Evolutionary conservation across 129 eudicot species (phyloP).

Genomic region (Helianthus tuberosus): DNA sequence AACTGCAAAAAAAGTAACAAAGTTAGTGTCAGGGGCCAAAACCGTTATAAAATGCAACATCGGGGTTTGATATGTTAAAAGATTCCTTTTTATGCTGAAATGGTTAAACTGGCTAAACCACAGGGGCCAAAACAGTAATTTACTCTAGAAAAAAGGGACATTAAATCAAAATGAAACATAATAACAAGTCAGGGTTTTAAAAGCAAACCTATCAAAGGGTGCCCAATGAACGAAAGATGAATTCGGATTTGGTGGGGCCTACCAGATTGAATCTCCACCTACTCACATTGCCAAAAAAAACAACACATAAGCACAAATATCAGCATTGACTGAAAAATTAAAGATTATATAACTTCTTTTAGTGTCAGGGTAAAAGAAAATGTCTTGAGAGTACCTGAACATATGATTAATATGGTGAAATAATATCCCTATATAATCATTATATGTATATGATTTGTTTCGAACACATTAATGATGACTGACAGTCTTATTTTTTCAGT

Average conservation of each 20-base stretch:
- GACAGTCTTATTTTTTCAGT: neutral
- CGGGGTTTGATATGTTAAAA: no score
- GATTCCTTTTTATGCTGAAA: no score
- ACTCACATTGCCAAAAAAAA: conserved; percentile 25
- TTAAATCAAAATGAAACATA: neutral
- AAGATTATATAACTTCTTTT: neutral
- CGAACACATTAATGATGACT: neutral
- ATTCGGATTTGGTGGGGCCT: conserved; percentile 98
- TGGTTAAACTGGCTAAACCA: no score
- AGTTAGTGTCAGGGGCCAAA: no score
- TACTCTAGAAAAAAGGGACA: neutral
- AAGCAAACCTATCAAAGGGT: conserved; percentile 77
- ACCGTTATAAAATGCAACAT: no score
- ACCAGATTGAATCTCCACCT: conserved; percentile 98
- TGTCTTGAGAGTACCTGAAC: neutral
- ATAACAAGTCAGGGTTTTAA: neutral
- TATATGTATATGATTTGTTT: neutral
- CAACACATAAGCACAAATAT: conserved; percentile 3
- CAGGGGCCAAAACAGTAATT: no score
- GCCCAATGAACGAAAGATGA: conserved; percentile 91
- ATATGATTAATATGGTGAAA: conserved; percentile 4
- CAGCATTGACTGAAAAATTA: neutral
- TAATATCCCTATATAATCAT: neutral
- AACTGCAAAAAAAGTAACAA: no score
- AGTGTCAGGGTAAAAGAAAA: neutral